These are phyloP conservation scores for Kickxella alabastrina DNA, from an alignment of 192 early-diverging fungal species.

Conservation along the genomic window DNA sequence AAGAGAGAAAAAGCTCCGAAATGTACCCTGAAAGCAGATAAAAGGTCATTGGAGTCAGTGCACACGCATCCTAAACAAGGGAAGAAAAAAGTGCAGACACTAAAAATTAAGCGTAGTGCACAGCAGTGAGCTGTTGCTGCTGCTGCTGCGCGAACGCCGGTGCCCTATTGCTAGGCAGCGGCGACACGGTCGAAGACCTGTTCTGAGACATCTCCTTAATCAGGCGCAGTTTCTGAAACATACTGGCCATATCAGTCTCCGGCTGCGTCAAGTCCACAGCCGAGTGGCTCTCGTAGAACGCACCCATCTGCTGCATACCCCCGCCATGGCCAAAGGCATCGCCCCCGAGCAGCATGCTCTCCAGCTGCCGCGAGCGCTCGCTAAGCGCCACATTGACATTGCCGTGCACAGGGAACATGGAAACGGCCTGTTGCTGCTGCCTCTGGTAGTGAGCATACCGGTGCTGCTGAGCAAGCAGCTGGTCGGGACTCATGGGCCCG, in stretches of 20 bases:
- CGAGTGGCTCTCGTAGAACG: slow-evolving; percentile 12
- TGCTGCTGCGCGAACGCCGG: background rate
- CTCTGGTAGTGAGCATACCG: background rate
- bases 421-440: slow-evolving; percentile 4
- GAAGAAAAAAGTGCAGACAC: slow-evolving; percentile 19
- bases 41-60: too few species aligned
- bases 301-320: background rate
- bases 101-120: slow-evolving; percentile 43
- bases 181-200: slow-evolving; percentile 24
- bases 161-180: background rate
- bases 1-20: background rate
- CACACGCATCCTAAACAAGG: too few species aligned
- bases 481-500: slow-evolving; percentile 4
- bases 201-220: slow-evolving; percentile 31
- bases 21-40: background rate
- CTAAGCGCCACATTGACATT: slow-evolving; percentile 13
- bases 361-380: slow-evolving; percentile 41
- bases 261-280: slow-evolving; percentile 19
- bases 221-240: slow-evolving; percentile 46
- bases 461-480: slow-evolving; percentile 8
- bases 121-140: slow-evolving; percentile 22
- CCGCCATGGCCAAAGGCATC: background rate
- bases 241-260: slow-evolving; percentile 17
- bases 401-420: background rate
- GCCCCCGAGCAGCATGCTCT: slow-evolving; percentile 23